phyloP scores from a whole-genome alignment of 75 land plant genomes.

The Selaginella moellendorffii region DNA sequence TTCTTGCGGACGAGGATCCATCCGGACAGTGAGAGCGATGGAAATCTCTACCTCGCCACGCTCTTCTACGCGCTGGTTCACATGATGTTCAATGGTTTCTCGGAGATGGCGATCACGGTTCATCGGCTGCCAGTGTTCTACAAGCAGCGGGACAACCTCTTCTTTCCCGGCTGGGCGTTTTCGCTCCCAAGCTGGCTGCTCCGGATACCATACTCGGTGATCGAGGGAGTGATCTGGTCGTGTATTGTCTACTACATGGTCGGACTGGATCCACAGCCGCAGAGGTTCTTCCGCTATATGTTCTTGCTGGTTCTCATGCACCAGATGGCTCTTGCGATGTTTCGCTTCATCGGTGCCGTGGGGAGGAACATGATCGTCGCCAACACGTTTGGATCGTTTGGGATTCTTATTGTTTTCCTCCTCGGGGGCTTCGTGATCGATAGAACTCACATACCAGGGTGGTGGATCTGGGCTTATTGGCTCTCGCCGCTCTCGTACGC shows the following conservation, averaged over 20 bases:
- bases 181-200: slow-evolving; percentile 52
- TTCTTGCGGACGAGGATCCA: slow-evolving; percentile 46
- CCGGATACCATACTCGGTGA: slow-evolving; percentile 49
- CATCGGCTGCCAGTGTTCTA: slow-evolving; percentile 63
- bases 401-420: neutral
- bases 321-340: slow-evolving; percentile 58
- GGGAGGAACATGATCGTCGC: no score
- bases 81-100: slow-evolving; percentile 75
- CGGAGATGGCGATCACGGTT: slow-evolving; percentile 53
- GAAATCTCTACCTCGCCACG: slow-evolving; percentile 51
- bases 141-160: slow-evolving; percentile 62
- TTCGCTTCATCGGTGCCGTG: slow-evolving; percentile 50
- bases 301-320: slow-evolving; percentile 41
- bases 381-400: slow-evolving; percentile 49
- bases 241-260: slow-evolving; percentile 51
- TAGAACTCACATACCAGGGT: slow-evolving; percentile 29
- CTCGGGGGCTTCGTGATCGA: neutral
- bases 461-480: slow-evolving; percentile 80
- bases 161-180: no score
- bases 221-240: slow-evolving; percentile 47
- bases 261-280: slow-evolving; percentile 49
- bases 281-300: slow-evolving; percentile 56
- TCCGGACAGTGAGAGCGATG: slow-evolving; percentile 32
- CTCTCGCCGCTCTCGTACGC: slow-evolving; percentile 69
- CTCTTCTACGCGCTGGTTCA: no score